phyloP scores from a whole-genome alignment of 1,284 basidiomycete species.

The Anthracocystis setariae region DNA sequence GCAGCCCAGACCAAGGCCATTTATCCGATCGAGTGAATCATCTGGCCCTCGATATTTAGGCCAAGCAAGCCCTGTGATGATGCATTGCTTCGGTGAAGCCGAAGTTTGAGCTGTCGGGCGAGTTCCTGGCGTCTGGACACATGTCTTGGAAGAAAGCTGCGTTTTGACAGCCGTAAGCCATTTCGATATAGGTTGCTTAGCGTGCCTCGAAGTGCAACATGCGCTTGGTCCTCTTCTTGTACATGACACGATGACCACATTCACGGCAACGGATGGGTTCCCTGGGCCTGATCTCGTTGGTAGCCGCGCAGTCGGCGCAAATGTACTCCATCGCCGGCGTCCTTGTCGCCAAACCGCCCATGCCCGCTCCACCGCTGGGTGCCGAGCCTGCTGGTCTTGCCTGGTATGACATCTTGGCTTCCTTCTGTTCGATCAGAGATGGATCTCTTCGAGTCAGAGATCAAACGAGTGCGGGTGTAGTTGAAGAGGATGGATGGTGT shows the following conservation, averaged over 20 bases:
- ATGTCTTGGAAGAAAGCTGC: too few relatives aligned
- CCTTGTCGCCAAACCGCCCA: constrained; percentile 39
- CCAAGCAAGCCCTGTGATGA: too few relatives aligned
- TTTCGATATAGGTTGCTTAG: neutral
- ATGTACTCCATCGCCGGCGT: constrained; percentile 75
- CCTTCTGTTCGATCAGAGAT: neutral
- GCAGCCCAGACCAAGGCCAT: too few relatives aligned
- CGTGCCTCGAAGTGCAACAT: constrained; percentile 69
- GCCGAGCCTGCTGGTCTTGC: constrained; percentile 47
- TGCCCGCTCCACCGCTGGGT: constrained; percentile 29
- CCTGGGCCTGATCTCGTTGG: constrained; percentile 89
- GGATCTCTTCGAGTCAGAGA: neutral
- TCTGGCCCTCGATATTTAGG: too few relatives aligned
- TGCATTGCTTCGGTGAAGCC: too few relatives aligned
- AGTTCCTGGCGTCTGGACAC: too few relatives aligned
- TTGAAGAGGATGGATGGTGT: neutral
- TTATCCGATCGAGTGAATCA: too few relatives aligned
- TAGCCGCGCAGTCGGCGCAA: constrained; percentile 93
- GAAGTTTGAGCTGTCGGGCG: too few relatives aligned
- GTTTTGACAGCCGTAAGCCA: too few relatives aligned
- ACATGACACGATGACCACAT: constrained; percentile 98
- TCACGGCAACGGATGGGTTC: constrained; percentile 96
- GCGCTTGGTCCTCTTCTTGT: constrained; percentile 94
- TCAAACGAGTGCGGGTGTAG: neutral
- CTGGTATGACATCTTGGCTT: constrained; percentile 38